Percentiles rank a stretch among this genome's conserved stretches.
These are phyloP conservation scores for Allomyces javanicus DNA, from an alignment of 192 early-diverging fungal species.

Conservation along the genomic window DNA sequence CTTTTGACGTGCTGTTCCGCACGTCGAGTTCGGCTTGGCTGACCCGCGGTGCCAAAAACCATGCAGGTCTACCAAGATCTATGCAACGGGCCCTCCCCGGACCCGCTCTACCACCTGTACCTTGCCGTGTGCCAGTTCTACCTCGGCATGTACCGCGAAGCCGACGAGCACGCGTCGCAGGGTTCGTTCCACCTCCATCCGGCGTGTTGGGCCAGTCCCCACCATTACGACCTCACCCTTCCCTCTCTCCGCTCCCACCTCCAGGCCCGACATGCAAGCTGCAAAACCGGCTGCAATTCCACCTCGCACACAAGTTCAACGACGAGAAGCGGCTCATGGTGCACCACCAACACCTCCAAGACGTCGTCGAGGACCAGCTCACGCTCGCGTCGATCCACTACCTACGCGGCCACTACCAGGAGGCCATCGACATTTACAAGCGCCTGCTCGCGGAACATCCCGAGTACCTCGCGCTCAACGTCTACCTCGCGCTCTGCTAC, in stretches of 20 bases:
- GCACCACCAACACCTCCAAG: constrained; percentile 36
- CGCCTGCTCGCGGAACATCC: constrained; percentile 28
- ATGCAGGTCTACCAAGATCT: too few relatives aligned
- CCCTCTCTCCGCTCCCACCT: too few relatives aligned
- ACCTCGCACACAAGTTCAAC: constrained; percentile 42
- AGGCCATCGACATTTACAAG: constrained; percentile 46
- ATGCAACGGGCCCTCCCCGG: constrained; percentile 3
- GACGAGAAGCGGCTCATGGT: constrained; percentile 44
- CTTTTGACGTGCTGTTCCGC: too few relatives aligned
- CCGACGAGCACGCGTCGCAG: constrained; percentile 34
- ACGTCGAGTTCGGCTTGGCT: too few relatives aligned
- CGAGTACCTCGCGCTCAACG: constrained; percentile 37
- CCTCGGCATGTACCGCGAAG: constrained; percentile 37
- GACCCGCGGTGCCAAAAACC: too few relatives aligned
- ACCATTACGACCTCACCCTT: too few relatives aligned
- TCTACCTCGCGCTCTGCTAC: constrained; percentile 44
- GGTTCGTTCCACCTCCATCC: constrained; percentile 6
- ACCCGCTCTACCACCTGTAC: constrained; percentile 29
- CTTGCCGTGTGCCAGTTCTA: constrained; percentile 36
- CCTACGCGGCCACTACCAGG: constrained; percentile 39
- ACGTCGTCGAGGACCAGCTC: constrained; percentile 41
- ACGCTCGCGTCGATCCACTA: constrained; percentile 39
- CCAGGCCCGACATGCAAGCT: constrained; percentile 36
- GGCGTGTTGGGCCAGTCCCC: too few relatives aligned
- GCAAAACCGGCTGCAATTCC: constrained; percentile 38